phyloP scores from a whole-genome alignment of 2,329 filamentous ascomycete species.

The Xylariales sp. region DNA sequence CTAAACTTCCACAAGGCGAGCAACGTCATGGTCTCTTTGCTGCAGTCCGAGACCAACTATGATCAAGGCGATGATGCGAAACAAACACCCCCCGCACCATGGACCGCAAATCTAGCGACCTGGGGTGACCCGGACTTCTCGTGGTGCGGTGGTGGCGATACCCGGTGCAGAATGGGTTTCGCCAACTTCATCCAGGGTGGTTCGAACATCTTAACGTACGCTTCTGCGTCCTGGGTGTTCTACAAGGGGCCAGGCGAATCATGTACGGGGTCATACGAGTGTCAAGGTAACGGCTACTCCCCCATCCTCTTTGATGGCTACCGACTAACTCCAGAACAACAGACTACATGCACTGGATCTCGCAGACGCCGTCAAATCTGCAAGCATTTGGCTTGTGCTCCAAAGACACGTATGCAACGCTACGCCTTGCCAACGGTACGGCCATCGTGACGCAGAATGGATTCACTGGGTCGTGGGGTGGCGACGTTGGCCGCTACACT shows the following conservation, averaged over 20 bases:
- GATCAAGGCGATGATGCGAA: constrained; percentile 34
- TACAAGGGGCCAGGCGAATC: constrained; percentile 36
- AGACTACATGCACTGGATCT: constrained; percentile 36
- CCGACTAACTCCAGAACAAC: background rate
- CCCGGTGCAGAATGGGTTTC: constrained; percentile 37
- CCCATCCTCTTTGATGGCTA: background rate
- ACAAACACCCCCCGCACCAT: constrained; percentile 32
- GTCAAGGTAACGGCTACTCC: too few relatives aligned
- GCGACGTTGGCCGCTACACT: constrained; percentile 34
- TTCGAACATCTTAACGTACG: constrained; percentile 35
- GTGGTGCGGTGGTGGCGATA: constrained; percentile 32
- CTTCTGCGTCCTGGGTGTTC: constrained; percentile 39
- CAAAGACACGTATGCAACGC: constrained; percentile 30
- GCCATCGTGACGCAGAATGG: constrained; percentile 25
- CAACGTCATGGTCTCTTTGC: constrained; percentile 45
- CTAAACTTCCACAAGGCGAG: constrained; percentile 45
- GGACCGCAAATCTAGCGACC: constrained; percentile 28
- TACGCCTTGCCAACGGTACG: constrained; percentile 32
- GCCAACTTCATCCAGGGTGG: constrained; percentile 39
- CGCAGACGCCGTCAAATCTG: constrained; percentile 31
- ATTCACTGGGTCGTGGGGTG: constrained; percentile 34
- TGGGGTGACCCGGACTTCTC: constrained; percentile 40
- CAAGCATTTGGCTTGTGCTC: constrained; percentile 38
- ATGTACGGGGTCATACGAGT: too few relatives aligned
- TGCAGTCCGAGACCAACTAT: constrained; percentile 53